Evolutionary conservation across 1,284 basidiomycete species (phyloP), one percentile per base, ranked within the genome.

Genomic region (Leccinum subspadiceum): DNA sequence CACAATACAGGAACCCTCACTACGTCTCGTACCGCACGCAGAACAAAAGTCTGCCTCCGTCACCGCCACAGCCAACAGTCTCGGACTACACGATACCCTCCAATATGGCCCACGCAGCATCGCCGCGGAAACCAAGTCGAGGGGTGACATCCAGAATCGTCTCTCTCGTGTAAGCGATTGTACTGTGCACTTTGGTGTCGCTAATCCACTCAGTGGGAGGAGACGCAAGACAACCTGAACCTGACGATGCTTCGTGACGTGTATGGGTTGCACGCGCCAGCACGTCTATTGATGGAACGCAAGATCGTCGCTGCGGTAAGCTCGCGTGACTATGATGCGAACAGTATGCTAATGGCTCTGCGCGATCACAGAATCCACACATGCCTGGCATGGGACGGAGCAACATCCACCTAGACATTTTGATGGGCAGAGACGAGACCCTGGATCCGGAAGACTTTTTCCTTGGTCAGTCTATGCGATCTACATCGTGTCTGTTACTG

Each of bases 271-370:
- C 92, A 93, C 66, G 89, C 92, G 39, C 96, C 96, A 5, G 84
- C 97, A 73, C 84, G 95, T 50, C 79, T 87, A 60, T 80, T 96
- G 68, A 98, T 99, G 96, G 96, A 99, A 75, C 84, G 95, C 69
- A 92, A 91, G 80, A 84, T 95, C 53, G 93, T 94, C 13, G 76
- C 84, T 55, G 76, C 85, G 62, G 95, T 95, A 68, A 48, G 68
- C 35, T 29, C 48, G 57, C 35, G 31, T 54, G 58, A 35, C 33
- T 54, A 13, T 35, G 22, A 50, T 46, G 41, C 46, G 29, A 24
- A 17, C 39, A 20, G 17, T 5, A 49, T 29, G 50, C 33, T 59
- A 44, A 59, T 9, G 51, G 35, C 53, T 52, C 9, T 29, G 53
- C 56, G 9, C 54, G 57, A 44, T 46, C 53, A 53, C 68, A 91